phyloP scores from a whole-genome alignment of 805 yeast species.

The Candida adriatica region DNA sequence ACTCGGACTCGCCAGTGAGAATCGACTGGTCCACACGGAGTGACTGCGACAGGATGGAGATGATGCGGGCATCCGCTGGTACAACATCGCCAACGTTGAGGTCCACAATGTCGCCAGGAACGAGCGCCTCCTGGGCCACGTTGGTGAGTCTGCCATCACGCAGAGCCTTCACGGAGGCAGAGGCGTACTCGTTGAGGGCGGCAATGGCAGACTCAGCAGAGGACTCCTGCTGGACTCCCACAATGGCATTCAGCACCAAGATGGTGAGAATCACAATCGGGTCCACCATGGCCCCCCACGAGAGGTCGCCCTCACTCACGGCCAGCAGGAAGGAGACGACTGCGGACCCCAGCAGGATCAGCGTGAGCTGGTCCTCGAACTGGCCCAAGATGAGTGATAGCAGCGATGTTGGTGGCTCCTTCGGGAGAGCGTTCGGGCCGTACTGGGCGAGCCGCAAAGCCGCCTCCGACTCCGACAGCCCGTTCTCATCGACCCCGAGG shows the following conservation, averaged over 20 bases:
- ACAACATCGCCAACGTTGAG: slow-evolving; percentile 35
- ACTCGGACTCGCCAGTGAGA: slow-evolving; percentile 41
- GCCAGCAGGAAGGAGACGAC: slow-evolving; percentile 28
- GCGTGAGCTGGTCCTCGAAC: slow-evolving; percentile 30
- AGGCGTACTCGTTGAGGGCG: slow-evolving; percentile 38
- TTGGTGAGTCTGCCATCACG: slow-evolving; percentile 35
- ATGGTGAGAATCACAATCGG: slow-evolving; percentile 39
- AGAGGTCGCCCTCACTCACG: slow-evolving; percentile 24
- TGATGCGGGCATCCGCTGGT: slow-evolving; percentile 42
- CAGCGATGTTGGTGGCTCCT: slow-evolving; percentile 30
- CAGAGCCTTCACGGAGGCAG: slow-evolving; percentile 39
- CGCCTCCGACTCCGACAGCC: slow-evolving; percentile 14
- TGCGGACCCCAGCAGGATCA: slow-evolving; percentile 28
- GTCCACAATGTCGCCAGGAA: slow-evolving; percentile 40
- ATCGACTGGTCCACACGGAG: slow-evolving; percentile 39
- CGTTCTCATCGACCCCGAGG: slow-evolving; percentile 12
- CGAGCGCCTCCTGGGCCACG: slow-evolving; percentile 35
- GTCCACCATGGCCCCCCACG: slow-evolving; percentile 28
- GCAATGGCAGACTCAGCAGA: slow-evolving; percentile 47
- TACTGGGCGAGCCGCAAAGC: slow-evolving; percentile 11
- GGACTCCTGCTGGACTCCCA: slow-evolving; percentile 44
- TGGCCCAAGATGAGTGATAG: slow-evolving; percentile 30
- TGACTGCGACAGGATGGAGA: slow-evolving; percentile 32
- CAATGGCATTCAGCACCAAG: slow-evolving; percentile 37
- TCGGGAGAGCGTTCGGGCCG: slow-evolving; percentile 27